These are phyloP conservation scores for Annulohypoxylon truncatum DNA, from an alignment of 2,329 filamentous ascomycete species.

Conservation along the genomic window DNA sequence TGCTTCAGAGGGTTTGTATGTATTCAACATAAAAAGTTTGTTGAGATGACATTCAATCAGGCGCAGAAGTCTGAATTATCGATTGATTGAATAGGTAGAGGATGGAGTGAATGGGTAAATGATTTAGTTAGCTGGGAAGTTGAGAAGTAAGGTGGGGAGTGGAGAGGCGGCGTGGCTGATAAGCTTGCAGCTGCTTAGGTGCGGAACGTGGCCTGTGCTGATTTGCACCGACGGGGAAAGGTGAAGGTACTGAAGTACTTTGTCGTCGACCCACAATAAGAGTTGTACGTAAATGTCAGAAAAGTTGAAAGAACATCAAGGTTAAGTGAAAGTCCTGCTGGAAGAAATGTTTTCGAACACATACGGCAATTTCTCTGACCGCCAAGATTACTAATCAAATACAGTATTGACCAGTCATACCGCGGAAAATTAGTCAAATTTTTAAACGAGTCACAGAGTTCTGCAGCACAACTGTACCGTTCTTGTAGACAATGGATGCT, in stretches of 20 bases:
- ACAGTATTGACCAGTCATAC: not conserved
- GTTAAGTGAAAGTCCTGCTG: not conserved
- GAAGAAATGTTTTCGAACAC: not conserved
- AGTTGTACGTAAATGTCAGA: not conserved
- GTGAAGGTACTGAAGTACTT: not conserved
- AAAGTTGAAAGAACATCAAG: not conserved
- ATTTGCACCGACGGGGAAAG: slow-evolving; percentile 10
- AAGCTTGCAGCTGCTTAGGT: slow-evolving; percentile 7
- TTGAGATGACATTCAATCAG: not conserved
- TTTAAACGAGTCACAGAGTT: not conserved
- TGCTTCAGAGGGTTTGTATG: not conserved
- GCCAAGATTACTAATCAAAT: not conserved
- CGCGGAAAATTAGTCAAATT: not conserved
- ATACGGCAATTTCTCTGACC: not conserved
- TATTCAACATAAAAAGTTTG: not conserved
- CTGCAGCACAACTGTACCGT: not conserved
- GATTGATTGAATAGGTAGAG: not conserved
- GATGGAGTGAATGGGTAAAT: slow-evolving; percentile 5
- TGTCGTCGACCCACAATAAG: not conserved
- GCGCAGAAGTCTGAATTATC: not conserved
- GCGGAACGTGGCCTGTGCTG: slow-evolving; percentile 32
- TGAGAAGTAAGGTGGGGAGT: slow-evolving; percentile 33
- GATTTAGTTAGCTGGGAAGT: not conserved
- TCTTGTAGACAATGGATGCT: too few species aligned
- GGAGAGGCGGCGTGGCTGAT: slow-evolving; percentile 30